Conservation (phyloP, 306 rosid genomes). For the Rubus idaeus region DNA sequence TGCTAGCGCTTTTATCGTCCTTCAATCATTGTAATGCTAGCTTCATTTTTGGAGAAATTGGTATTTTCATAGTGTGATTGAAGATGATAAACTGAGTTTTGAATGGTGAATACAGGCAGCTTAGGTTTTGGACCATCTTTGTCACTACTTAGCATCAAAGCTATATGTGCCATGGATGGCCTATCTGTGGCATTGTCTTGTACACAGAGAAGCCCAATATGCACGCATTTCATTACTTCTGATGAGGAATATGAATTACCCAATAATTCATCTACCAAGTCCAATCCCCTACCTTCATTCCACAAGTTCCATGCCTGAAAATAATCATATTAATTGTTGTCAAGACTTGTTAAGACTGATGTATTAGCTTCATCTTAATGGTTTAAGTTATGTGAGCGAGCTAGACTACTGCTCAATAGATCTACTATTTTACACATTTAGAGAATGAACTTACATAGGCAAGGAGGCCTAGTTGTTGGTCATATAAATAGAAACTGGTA, state of each 20-base stretch:
- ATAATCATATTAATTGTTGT: no score
- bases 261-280: neutral
- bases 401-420: neutral
- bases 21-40: neutral
- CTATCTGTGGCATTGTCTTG: slow-evolving; percentile 25
- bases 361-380: no score
- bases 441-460: slow-evolving; percentile 25
- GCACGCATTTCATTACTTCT: slow-evolving; percentile 17
- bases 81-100: neutral
- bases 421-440: neutral
- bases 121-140: slow-evolving; percentile 14
- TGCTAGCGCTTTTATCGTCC: no score
- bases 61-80: neutral
- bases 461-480: slow-evolving; percentile 15
- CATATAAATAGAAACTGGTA: slow-evolving; percentile 4
- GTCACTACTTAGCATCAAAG: slow-evolving; percentile 18
- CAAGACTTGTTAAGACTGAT: no score
- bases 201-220: slow-evolving; percentile 32
- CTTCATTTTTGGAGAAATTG: slow-evolving; percentile 7
- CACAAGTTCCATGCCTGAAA: slow-evolving; percentile 22
- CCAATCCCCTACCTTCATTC: neutral
- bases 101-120: slow-evolving; percentile 17
- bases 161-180: no score
- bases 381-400: neutral
- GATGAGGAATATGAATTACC: neutral